A percentile compares a stretch with the other conserved stretches of the same genome.
phyloP scores from a whole-genome alignment of 2,329 filamentous ascomycete species.

The Amylocarpus encephaloides region DNA sequence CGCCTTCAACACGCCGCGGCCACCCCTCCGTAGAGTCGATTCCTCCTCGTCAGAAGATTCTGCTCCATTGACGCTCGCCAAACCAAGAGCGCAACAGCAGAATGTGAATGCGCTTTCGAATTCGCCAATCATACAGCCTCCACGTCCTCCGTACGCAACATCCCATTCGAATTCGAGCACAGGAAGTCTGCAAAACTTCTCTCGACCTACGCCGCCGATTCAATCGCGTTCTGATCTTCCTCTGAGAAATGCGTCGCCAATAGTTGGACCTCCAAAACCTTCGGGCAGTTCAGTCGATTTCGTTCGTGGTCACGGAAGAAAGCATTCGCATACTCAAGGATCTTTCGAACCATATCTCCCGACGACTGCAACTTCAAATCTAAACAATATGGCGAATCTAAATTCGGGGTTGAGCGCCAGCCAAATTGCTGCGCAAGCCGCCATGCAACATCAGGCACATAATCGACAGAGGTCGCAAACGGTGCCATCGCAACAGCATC shows the following conservation, averaged over 20 bases:
- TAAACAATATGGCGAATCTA: conserved; percentile 27
- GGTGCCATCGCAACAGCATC: conserved; percentile 48
- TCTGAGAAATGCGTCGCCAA: conserved; percentile 35
- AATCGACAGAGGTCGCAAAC: conserved; percentile 67
- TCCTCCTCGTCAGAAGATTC: conserved; percentile 41
- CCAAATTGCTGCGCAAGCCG: conserved; percentile 74
- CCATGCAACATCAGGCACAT: conserved; percentile 55
- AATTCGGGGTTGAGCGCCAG: conserved; percentile 51
- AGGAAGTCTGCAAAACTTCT: conserved; percentile 48
- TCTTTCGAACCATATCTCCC: conserved; percentile 70
- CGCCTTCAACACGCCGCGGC: conserved; percentile 28
- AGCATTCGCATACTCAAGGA: conserved; percentile 67
- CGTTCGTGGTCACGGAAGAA: conserved; percentile 47
- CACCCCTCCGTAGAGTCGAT: conserved; percentile 39
- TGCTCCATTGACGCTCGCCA: conserved; percentile 40
- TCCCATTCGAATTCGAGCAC: conserved; percentile 43
- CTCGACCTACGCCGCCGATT: conserved; percentile 40
- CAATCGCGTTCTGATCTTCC: conserved; percentile 20
- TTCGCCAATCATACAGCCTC: conserved; percentile 32
- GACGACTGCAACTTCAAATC: conserved; percentile 40
- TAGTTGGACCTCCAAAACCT: conserved; percentile 36
- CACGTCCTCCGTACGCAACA: conserved; percentile 45
- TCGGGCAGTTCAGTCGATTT: conserved; percentile 21
- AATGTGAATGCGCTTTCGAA: conserved; percentile 7
- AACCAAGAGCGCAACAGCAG: conserved; percentile 35